Evolutionary conservation across 139 green algal species (phyloP).

Genomic region (Chlamydomonas asymmetrica): DNA sequence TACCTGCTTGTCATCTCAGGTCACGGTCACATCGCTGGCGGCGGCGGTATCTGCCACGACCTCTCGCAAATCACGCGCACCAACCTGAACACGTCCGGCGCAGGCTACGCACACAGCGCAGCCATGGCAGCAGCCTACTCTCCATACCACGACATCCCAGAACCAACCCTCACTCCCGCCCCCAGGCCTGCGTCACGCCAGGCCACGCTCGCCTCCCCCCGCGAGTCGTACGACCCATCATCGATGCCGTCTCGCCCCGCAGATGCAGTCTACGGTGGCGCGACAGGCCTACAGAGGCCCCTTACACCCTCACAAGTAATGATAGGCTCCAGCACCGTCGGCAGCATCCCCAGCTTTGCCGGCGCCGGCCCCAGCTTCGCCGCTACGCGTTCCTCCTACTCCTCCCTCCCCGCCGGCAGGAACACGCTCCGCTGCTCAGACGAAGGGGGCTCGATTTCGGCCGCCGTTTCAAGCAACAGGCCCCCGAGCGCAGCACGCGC

Average conservation of each 20-base stretch:
- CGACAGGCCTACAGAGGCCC: too few relatives aligned
- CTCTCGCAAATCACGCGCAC: slow-evolving; percentile 14
- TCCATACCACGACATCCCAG: not conserved
- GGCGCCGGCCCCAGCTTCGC: not conserved
- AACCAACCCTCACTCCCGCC: not conserved
- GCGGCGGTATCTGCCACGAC: not conserved
- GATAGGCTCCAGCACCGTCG: not conserved
- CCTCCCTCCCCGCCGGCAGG: slow-evolving; percentile 6
- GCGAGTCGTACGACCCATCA: not conserved
- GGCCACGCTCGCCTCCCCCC: not conserved
- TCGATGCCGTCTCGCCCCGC: not conserved
- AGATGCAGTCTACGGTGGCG: not conserved
- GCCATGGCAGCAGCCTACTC: not conserved
- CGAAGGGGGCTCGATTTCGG: not conserved
- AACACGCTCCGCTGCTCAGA: not conserved
- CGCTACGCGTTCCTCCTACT: not conserved
- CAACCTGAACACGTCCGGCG: slow-evolving; percentile 11
- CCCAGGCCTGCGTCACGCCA: not conserved
- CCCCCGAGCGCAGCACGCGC: not conserved
- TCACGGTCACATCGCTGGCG: slow-evolving; percentile 2
- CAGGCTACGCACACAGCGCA: not conserved
- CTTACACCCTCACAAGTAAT: too few relatives aligned
- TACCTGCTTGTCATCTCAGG: too few relatives aligned
- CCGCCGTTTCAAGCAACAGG: not conserved
- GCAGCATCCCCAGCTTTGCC: not conserved